Evolutionary conservation across 1,284 basidiomycete genomes (phyloP).

Genomic region (Tausonia pullulans): DNA sequence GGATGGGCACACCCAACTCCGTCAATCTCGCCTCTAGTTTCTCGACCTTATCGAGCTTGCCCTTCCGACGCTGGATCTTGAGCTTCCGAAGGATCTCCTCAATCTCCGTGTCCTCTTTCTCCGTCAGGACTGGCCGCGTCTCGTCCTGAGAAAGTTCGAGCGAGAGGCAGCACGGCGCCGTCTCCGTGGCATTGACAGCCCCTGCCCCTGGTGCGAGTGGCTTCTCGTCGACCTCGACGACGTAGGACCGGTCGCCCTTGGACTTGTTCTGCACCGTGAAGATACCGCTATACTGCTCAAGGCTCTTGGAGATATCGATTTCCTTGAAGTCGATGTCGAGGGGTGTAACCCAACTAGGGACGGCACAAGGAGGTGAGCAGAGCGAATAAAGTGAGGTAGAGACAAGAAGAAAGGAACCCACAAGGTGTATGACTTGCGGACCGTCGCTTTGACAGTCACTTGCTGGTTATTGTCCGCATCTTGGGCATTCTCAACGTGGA

Average conservation of each 20-base stretch:
- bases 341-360: conserved; percentile 36
- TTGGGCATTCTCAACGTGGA: conserved; percentile 40
- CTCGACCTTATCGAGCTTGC: conserved; percentile 39
- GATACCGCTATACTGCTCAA: conserved; percentile 23
- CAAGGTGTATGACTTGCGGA: conserved; percentile 28
- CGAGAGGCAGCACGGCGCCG: conserved; percentile 8
- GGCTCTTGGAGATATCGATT: conserved; percentile 19
- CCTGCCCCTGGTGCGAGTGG: conserved; percentile 9
- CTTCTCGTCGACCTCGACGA: conserved; percentile 30
- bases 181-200: neutral
- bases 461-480: conserved; percentile 39
- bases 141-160: conserved; percentile 23
- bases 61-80: conserved; percentile 41
- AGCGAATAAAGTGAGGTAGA: neutral
- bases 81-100: conserved; percentile 41
- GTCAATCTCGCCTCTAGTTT: conserved; percentile 39
- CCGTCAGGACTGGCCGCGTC: conserved; percentile 32
- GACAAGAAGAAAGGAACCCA: neutral
- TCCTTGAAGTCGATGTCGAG: conserved; percentile 31
- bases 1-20: conserved; percentile 34
- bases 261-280: conserved; percentile 39
- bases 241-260: conserved; percentile 36
- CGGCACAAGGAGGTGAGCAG: conserved; percentile 6
- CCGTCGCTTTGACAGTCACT: conserved; percentile 39
- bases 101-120: conserved; percentile 41